Conservation (phyloP, 805 yeast genomes). For the Sugiyamaella smithiae region DNA sequence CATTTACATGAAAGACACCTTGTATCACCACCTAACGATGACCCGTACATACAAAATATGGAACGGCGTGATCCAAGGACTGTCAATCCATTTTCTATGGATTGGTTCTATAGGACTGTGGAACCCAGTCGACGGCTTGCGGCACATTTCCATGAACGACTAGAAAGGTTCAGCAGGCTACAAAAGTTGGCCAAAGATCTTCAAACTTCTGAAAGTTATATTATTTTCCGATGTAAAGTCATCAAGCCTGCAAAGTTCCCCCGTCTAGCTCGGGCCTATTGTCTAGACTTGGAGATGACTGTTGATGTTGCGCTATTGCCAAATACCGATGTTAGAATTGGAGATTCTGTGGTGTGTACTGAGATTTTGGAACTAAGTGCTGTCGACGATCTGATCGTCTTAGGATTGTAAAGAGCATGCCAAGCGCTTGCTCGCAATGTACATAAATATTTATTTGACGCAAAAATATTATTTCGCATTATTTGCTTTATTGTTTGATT, state of each 20-base stretch:
- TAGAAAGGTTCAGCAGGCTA: slow-evolving; percentile 25
- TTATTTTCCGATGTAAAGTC: slow-evolving; percentile 45
- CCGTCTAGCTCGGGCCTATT: slow-evolving; percentile 43
- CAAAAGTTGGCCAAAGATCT: slow-evolving; percentile 23
- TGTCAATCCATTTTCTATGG: background rate
- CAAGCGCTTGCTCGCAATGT: no score
- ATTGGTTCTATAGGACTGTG: background rate
- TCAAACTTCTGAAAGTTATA: slow-evolving; percentile 16
- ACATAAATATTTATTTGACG: background rate
- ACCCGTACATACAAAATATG: background rate
- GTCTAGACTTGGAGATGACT: slow-evolving; percentile 46
- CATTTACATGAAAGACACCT: background rate
- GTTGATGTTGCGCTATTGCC: slow-evolving; percentile 41
- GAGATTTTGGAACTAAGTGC: slow-evolving; percentile 45
- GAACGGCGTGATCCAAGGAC: background rate
- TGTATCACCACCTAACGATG: background rate
- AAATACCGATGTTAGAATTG: slow-evolving; percentile 35
- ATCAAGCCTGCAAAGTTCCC: slow-evolving; percentile 34
- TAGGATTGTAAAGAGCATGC: slow-evolving; percentile 31
- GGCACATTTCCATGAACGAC: slow-evolving; percentile 26
- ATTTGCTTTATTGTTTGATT: no score
- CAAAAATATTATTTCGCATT: background rate
- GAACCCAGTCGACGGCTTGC: slow-evolving; percentile 19
- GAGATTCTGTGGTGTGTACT: slow-evolving; percentile 47
- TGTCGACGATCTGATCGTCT: slow-evolving; percentile 40